Base-by-base conservation (phyloP, 2,329 filamentous ascomycete species). In the Xylariaceae sp. region DNA sequence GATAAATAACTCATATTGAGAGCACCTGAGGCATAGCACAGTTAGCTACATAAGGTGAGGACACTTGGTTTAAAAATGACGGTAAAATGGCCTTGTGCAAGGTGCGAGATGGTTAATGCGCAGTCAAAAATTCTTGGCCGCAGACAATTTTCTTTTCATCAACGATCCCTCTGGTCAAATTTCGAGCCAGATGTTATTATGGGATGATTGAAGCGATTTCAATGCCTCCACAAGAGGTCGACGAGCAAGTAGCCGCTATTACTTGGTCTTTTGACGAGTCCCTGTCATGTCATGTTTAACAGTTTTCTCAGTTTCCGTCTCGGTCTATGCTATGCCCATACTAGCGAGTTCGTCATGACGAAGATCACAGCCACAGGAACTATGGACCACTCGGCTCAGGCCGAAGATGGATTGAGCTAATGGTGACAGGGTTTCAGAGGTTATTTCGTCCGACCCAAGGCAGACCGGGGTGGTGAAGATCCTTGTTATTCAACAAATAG, bases 351-450 rank as follows among this genome's bases (percentile, higher is more conserved):
- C 27, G 3, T 48, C 18, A 18, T 15, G 49, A 29, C 18, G 32
- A 43, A 55, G 57, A 41, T 40, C 57, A 60, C 61, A 65, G 59
- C 59, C 60, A 59, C 58, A 51, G 23, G 53, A 42, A 39, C 27
- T 10, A 50, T 36, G 21, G 45, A 36, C 57, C 52, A 58, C 41
- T 63, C 65, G 65, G 65, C 64, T 65, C 64, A 66, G 62, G 60
- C 65, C 65, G 65, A 67, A 59, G 51, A 65, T 59, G 58, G 60
- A 49, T 59, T 58, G 59, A 57, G 53, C 57, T 65, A 60, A 50
- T 60, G 58, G 60, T 59, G 61, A 57, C 63, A 66, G 60, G 65
- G 64, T 66, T 61, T 62, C 63, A 66, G 58, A 66, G 62, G 58
- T 59, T 64, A 62, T 64, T 65, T 61, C 51, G 50, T 57, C 49